Conservation (phyloP, 2,329 filamentous ascomycete species). For the Colletotrichum melonis region DNA sequence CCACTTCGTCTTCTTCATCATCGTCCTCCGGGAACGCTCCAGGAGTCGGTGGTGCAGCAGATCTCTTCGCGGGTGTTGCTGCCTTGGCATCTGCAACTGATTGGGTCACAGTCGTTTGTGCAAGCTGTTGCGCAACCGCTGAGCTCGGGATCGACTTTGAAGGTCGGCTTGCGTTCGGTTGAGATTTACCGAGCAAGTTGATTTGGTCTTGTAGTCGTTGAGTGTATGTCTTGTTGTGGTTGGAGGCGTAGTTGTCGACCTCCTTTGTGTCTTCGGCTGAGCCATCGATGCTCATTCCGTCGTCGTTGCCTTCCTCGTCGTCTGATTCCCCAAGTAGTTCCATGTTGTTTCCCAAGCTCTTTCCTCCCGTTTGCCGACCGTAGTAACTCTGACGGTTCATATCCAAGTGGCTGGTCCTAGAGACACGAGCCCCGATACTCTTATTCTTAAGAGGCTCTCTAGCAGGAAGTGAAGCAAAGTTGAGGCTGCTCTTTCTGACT, state of each 20-base stretch:
- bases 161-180: slow-evolving; percentile 57
- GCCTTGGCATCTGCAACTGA: slow-evolving; percentile 43
- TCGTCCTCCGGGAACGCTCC: slow-evolving; percentile 71
- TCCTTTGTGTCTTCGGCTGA: slow-evolving; percentile 58
- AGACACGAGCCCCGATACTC: slow-evolving; percentile 79
- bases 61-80: slow-evolving; percentile 47
- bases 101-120: slow-evolving; percentile 41
- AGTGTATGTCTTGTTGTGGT: slow-evolving; percentile 89
- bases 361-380: slow-evolving; percentile 77
- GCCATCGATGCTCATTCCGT: slow-evolving; percentile 65
- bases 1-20: slow-evolving; percentile 51
- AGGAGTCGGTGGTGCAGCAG: slow-evolving; percentile 54
- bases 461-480: slow-evolving; percentile 91
- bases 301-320: slow-evolving; percentile 60
- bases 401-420: slow-evolving; percentile 83
- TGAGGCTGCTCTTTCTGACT: slow-evolving; percentile 91
- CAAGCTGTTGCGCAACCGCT: slow-evolving; percentile 46
- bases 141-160: slow-evolving; percentile 60
- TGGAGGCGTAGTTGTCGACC: slow-evolving; percentile 59
- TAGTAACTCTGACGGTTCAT: slow-evolving; percentile 79
- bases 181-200: slow-evolving; percentile 73
- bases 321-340: slow-evolving; percentile 56
- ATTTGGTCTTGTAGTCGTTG: slow-evolving; percentile 94
- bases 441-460: slow-evolving; percentile 90
- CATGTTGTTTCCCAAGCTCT: slow-evolving; percentile 69